These are phyloP conservation scores for Fennellomyces sp. DNA, from an alignment of 371 early-diverging fungal species.

Conservation along the genomic window DNA sequence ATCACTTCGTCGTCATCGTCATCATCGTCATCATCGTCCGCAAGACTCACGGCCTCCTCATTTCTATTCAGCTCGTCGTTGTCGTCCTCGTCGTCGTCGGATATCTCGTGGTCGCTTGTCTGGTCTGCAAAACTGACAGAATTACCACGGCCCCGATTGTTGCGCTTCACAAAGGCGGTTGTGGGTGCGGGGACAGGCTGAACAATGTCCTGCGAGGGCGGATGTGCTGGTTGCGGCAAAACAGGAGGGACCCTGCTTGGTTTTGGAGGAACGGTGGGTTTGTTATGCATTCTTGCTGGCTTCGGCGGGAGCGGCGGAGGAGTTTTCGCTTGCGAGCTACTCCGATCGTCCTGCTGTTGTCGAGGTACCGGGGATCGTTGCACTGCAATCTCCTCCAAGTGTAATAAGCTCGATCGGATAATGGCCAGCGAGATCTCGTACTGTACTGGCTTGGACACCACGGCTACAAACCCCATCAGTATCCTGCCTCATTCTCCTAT, in stretches of 20 bases:
- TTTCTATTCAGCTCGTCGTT: slow-evolving; percentile 18
- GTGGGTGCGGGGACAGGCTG: neutral
- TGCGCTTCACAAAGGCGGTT: slow-evolving; percentile 8
- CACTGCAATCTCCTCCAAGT: slow-evolving; percentile 37
- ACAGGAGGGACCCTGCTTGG: slow-evolving; percentile 19
- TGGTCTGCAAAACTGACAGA: slow-evolving; percentile 44
- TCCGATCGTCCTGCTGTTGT: slow-evolving; percentile 4
- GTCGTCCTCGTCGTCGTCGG: slow-evolving; percentile 11
- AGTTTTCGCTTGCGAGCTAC: slow-evolving; percentile 10
- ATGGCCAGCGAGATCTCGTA: slow-evolving; percentile 32
- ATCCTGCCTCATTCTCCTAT: neutral
- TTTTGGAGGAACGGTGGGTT: slow-evolving; percentile 42
- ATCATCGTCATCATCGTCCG: slow-evolving; percentile 29
- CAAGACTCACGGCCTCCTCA: slow-evolving; percentile 12
- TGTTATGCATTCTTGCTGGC: slow-evolving; percentile 27
- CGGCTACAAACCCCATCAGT: slow-evolving; percentile 16
- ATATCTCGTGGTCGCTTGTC: slow-evolving; percentile 20
- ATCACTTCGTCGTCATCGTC: slow-evolving; percentile 46
- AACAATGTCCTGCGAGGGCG: slow-evolving; percentile 1
- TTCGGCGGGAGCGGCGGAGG: slow-evolving; percentile 48
- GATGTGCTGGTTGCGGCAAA: neutral
- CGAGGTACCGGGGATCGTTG: slow-evolving; percentile 13
- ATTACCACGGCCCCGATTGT: slow-evolving; percentile 37
- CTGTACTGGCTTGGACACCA: slow-evolving; percentile 33
- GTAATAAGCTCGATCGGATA: slow-evolving; percentile 36